Conservation (phyloP, 73 alveolate genomes). For the Tetrahymena thermophila region DNA sequence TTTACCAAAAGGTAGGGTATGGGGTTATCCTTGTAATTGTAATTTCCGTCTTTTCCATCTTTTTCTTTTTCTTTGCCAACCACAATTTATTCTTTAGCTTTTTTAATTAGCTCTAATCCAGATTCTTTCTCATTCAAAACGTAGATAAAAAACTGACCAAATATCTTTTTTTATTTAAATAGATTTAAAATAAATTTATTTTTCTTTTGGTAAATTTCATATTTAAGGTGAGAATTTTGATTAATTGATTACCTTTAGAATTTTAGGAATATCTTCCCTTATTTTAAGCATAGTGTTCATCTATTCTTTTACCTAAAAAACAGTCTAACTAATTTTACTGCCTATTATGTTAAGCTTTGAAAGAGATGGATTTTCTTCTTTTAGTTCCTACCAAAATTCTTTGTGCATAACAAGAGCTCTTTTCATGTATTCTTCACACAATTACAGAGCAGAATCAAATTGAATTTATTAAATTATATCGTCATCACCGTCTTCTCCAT, state of each 20-base stretch:
- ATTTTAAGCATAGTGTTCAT: not conserved
- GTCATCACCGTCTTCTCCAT: not conserved
- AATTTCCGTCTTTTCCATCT: not conserved
- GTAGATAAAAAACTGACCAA: not conserved
- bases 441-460: not conserved
- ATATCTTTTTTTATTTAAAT: not conserved
- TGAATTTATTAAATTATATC: not conserved
- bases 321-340: not conserved
- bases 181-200: too few relatives aligned
- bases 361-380: not conserved
- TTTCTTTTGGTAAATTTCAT: too few relatives aligned
- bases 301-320: not conserved
- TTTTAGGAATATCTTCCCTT: not conserved
- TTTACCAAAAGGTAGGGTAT: not conserved
- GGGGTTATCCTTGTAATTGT: not conserved
- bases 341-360: not conserved
- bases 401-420: not conserved
- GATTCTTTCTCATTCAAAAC: not conserved
- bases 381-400: not conserved
- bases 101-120: not conserved
- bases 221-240: too few relatives aligned
- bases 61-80: not conserved
- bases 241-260: not conserved
- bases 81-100: not conserved
- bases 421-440: not conserved